A percentile compares a stretch with the other conserved stretches of the same genome.
Conservation (phyloP, 768 basidiomycete genomes). For the Leccinum imitatum region DNA sequence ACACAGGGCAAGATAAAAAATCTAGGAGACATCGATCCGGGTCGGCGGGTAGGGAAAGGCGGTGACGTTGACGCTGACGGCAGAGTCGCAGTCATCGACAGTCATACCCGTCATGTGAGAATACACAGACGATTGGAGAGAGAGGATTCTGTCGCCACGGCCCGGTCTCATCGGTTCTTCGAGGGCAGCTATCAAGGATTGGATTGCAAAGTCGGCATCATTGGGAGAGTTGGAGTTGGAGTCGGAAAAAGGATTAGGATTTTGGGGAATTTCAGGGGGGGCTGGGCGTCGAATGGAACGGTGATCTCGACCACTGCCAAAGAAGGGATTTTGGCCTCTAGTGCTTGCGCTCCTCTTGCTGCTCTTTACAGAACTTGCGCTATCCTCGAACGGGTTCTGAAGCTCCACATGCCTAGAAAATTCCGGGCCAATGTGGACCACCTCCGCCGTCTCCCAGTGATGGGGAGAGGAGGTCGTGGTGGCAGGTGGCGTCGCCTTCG, state of each 20-base stretch:
- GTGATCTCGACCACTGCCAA: conserved; percentile 40
- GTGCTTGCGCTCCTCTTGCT: neutral
- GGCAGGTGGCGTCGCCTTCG: conserved; percentile 62
- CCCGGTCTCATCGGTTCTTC: conserved; percentile 46
- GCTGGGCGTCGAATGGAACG: conserved; percentile 20
- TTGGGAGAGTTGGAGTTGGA: conserved; percentile 19
- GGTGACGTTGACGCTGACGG: conserved; percentile 22
- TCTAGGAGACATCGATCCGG: conserved; percentile 11
- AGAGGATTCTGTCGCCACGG: conserved; percentile 52
- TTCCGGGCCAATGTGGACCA: conserved; percentile 39
- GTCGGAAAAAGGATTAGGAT: conserved; percentile 46
- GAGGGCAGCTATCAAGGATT: conserved; percentile 68
- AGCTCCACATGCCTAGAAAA: conserved; percentile 8
- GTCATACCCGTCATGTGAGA: conserved; percentile 23
- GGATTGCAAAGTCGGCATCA: conserved; percentile 41
- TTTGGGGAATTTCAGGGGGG: conserved; percentile 10
- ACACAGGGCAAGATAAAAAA: neutral
- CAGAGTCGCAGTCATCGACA: conserved; percentile 27
- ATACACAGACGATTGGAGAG: conserved; percentile 53
- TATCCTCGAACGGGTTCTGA: conserved; percentile 29
- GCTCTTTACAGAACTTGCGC: conserved; percentile 17
- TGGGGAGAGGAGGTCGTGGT: conserved; percentile 48
- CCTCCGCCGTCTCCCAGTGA: conserved; percentile 70
- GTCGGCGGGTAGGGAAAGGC: conserved; percentile 34
- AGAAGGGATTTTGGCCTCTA: conserved; percentile 37